Base-by-base conservation (phyloP, 352 stramenopile species). In the Phytophthora cajani region DNA sequence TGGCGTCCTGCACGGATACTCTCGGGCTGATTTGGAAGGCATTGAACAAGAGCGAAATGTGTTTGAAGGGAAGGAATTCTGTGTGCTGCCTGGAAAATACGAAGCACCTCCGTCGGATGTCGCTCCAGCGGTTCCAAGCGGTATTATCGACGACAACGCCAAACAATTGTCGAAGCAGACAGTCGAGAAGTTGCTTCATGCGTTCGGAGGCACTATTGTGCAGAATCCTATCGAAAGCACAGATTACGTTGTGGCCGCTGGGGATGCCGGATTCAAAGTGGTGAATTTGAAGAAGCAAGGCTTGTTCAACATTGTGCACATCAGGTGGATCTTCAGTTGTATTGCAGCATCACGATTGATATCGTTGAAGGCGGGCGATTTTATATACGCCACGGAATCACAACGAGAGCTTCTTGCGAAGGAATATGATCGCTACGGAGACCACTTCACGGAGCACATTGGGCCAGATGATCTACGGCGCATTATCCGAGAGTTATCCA, bases 221-320 rank as follows among this genome's bases (percentile, higher is more conserved):
- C 87, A 96, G 57, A 96, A 96, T 58, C 87, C 87, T 12, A 87
- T 94, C 30, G 84, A 87, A 27, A 82, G 74, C 32, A 94, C 89
- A 5, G 77, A 77, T 42, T 92, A 82, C 52, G 81, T 96, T 14
- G 67, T 96, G 10, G 89, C 84, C 2, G 78, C 86, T 9, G 80
- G 75, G 16, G 69, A 89, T 56, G 54, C 81, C 21, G 89, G 89
- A 2, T 89, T 96, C 47, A 96, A 94, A 72, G 81, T 94, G 21
- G 65, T 67, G 21, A 96, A 94, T 60, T 62, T 94, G 54, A 92
- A 91, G 53, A 93, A 92, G 66, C 89, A 96, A 69, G 87, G 84
- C 1, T 67, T 82, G 44, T 92, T 91, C 72, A 85, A 94, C 59
- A 85, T 96, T 23, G 69, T 94, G 30, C 78, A 84, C 16, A 57